A percentile compares a stretch with the other conserved stretches of the same genome.
Evolutionary conservation across 2,329 filamentous ascomycete species (phyloP).

Genomic region (Botrytis cinerea): DNA sequence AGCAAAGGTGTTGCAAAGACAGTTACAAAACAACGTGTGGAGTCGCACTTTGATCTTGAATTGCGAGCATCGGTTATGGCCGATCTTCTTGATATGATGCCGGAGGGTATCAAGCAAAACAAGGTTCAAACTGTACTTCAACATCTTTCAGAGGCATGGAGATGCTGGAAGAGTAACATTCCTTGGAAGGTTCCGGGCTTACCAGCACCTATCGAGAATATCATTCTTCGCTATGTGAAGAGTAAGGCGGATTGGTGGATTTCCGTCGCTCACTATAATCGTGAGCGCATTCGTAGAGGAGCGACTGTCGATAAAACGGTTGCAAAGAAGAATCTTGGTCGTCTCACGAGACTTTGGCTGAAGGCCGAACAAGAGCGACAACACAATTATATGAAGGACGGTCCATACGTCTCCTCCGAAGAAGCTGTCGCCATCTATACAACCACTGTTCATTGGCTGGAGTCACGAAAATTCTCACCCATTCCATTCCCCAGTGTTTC

Average conservation of each 20-base stretch:
- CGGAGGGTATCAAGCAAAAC: slow-evolving; percentile 98
- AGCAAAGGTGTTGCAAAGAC: slow-evolving; percentile 99
- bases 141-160: slow-evolving; percentile 96
- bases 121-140: slow-evolving; percentile 98
- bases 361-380: slow-evolving; percentile 98
- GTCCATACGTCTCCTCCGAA: slow-evolving; percentile 96
- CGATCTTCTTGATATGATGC: slow-evolving; percentile 99
- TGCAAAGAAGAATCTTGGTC: slow-evolving; percentile 97
- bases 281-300: slow-evolving; percentile 92
- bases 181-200: slow-evolving; percentile 98
- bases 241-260: slow-evolving; percentile 99
- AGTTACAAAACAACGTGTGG: slow-evolving; percentile 97
- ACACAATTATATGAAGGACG: slow-evolving; percentile 99
- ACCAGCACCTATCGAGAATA: slow-evolving; percentile 96
- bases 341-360: slow-evolving; percentile 91
- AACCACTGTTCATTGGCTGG: slow-evolving; percentile 97
- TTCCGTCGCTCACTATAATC: slow-evolving; percentile 97
- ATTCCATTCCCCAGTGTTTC: slow-evolving; percentile 99
- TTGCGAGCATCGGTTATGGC: slow-evolving; percentile 98
- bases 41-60: slow-evolving; percentile 97
- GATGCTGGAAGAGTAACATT: slow-evolving; percentile 99
- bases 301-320: slow-evolving; percentile 99
- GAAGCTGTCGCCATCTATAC: slow-evolving; percentile 99
- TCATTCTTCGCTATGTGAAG: slow-evolving; percentile 97
- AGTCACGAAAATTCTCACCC: slow-evolving; percentile 96